Evolutionary conservation across 1,284 basidiomycete species (phyloP), one percentile per base, ranked within the genome.

Genomic region (Fomitopsis betulina): DNA sequence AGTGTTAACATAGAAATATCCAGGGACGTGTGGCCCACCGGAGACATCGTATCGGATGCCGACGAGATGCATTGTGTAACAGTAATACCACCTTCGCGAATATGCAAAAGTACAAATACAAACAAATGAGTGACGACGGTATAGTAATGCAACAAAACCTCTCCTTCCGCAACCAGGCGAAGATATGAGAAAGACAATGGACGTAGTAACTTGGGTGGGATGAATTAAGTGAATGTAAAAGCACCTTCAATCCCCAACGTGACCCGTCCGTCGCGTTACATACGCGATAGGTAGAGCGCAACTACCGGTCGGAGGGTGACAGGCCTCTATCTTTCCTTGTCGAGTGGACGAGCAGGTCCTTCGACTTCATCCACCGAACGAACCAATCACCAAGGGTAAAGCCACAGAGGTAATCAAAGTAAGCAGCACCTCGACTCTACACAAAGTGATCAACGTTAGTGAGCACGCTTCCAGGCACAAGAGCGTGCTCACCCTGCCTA

Each of bases 401-500:
- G 17, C 84, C 84, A 71, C 82, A 80, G 1, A 84, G 67, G 35
- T 80, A 58, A 15, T 72, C 71, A 9, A 84, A 49, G 64, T 77
- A 86, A 0, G 62, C 69, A 25, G 76, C 61, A 1, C 85, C 84
- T 2, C 76, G 75, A 19, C 68, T 73, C 84, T 85, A 63, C 21
- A 39, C 32, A 27, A 53, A 40, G 35, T 23, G n/a, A 45, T 17
- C 17, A 35, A 2, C n/a, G 33, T 53, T 21, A 38, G 27, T 17
- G 10, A 21, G 10, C 13, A 37, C 6, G 15, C 10, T 40, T 45
- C 12, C 4, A 52, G 21, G 9, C 25, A 43, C 35, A 35, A 19
- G 33, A 15, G 21, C 52, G 37, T 15, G 64, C 78, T 58, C 54
- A 85, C 86, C 78, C 75, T 82, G 55, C 86, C 86, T 55, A 81